phyloP scores from a whole-genome alignment of 352 stramenopile species.

The Globisporangium parvum region DNA sequence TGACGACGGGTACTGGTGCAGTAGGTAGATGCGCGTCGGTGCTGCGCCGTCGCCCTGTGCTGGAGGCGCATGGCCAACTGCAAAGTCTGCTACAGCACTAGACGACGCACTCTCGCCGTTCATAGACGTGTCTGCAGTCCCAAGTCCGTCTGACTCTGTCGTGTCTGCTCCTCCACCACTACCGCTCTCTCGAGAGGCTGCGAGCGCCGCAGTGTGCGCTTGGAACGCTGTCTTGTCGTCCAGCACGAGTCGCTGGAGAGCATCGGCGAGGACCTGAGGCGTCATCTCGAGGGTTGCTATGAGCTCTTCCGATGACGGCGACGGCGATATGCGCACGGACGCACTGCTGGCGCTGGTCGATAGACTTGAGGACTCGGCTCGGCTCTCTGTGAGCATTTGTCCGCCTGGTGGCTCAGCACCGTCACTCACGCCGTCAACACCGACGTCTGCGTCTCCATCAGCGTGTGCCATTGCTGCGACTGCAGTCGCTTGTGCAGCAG shows the following conservation, averaged over 20 bases:
- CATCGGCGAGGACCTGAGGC: constrained; percentile 27
- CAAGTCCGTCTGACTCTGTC: background rate
- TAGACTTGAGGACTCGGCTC: background rate
- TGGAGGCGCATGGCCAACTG: background rate
- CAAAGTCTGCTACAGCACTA: constrained; percentile 1
- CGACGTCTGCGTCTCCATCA: background rate
- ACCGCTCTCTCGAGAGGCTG: background rate
- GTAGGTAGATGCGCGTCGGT: constrained; percentile 42
- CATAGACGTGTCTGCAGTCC: background rate
- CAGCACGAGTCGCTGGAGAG: constrained; percentile 44
- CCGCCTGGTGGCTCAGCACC: background rate
- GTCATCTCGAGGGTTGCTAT: constrained; percentile 16
- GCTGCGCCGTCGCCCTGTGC: background rate
- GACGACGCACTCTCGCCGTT: no score
- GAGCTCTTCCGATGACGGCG: background rate
- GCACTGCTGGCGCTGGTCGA: background rate
- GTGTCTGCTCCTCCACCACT: background rate
- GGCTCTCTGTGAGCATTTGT: background rate
- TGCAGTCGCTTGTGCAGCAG: background rate
- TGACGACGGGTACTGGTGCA: constrained; percentile 53
- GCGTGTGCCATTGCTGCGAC: background rate
- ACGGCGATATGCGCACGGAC: background rate
- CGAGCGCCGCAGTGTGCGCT: background rate
- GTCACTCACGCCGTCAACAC: background rate
- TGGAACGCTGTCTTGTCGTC: constrained; percentile 38